A percentile compares a stretch with the other conserved stretches of the same genome.
Conservation (phyloP, 305 asterid species). For the Fraxinus nigra region DNA sequence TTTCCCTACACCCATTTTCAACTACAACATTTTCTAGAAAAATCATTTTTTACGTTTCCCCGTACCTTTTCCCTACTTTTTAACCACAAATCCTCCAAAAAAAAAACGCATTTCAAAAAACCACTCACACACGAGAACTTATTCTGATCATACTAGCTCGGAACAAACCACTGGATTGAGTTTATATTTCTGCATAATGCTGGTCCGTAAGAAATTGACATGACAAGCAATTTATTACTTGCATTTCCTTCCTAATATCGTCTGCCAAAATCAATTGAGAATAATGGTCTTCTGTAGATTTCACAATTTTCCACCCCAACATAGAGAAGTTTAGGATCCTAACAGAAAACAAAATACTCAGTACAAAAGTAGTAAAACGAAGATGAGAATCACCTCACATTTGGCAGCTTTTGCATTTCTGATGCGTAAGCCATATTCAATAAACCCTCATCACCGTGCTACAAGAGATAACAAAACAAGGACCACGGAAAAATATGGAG, state of each 20-base stretch:
- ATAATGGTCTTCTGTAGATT: neutral
- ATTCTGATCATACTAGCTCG: conserved; percentile 4
- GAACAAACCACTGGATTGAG: conserved; percentile 12
- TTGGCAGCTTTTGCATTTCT: conserved; percentile 46
- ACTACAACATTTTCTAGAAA: neutral
- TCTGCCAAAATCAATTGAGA: neutral
- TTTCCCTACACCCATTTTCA: neutral
- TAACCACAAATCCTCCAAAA: neutral
- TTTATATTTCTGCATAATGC: conserved; percentile 13
- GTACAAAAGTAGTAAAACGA: neutral
- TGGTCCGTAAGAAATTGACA: conserved; percentile 16
- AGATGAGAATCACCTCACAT: conserved; percentile 37
- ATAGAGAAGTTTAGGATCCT: neutral
- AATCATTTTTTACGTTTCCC: neutral
- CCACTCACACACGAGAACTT: neutral
- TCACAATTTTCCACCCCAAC: neutral
- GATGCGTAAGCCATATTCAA: conserved; percentile 41
- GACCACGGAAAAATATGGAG: neutral
- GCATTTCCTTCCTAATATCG: conserved; percentile 9
- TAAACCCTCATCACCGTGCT: conserved; percentile 55
- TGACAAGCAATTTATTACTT: conserved; percentile 17
- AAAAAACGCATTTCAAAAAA: neutral
- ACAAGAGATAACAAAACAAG: conserved; percentile 17
- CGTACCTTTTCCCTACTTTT: neutral
- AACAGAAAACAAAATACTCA: neutral